A percentile compares a stretch with the other conserved stretches of the same genome.
phyloP scores from a whole-genome alignment of 768 basidiomycete genomes.

The Lactarius psammicola region DNA sequence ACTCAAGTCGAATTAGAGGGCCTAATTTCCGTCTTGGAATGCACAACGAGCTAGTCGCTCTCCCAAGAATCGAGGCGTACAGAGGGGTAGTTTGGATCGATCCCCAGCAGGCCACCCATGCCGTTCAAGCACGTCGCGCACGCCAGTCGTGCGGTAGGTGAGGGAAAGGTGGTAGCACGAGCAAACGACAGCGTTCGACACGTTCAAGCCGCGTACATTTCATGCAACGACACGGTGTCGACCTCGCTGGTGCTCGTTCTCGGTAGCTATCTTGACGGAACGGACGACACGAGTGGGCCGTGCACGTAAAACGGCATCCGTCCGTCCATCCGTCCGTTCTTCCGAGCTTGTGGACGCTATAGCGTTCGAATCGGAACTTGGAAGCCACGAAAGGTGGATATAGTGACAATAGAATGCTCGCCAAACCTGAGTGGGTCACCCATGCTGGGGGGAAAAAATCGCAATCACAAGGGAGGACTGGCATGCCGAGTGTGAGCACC shows the following conservation, averaged over 20 bases:
- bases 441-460: not conserved
- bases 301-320: slow-evolving; percentile 2
- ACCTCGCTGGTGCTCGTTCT: not conserved
- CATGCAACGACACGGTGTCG: not conserved
- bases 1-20: not conserved
- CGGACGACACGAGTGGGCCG: not conserved
- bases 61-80: not conserved
- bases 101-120: not conserved
- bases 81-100: not conserved
- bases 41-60: not conserved
- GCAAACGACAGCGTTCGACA: not conserved
- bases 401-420: not conserved
- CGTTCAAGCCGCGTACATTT: slow-evolving; percentile 5
- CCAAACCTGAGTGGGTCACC: not conserved
- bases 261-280: not conserved
- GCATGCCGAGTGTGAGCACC: not conserved
- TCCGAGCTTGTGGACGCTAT: not conserved
- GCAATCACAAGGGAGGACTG: not conserved
- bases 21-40: not conserved
- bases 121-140: not conserved
- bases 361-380: not conserved
- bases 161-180: not conserved
- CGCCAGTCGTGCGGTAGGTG: not conserved
- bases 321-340: not conserved
- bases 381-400: not conserved